These are phyloP conservation scores for Osmozyma mogii DNA, from an alignment of 805 yeast genomes.

Conservation along the genomic window DNA sequence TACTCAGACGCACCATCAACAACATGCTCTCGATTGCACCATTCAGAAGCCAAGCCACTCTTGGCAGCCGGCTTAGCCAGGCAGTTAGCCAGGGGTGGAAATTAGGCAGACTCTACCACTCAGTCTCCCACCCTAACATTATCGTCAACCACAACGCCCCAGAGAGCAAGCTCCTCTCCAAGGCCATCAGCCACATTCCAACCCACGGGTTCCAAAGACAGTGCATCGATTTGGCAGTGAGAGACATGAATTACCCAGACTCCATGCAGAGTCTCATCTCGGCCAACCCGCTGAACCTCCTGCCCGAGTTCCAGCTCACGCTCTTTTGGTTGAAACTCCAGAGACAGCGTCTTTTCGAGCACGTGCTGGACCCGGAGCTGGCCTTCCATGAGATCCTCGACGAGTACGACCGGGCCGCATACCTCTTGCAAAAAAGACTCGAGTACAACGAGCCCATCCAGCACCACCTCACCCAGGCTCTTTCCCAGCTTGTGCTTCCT, in stretches of 20 bases:
- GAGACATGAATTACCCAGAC: constrained; percentile 46
- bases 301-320: constrained; percentile 51
- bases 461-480: constrained; percentile 38
- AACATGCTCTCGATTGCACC: no score
- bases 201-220: constrained; percentile 40
- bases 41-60: no score
- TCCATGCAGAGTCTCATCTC: constrained; percentile 36
- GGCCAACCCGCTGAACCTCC: constrained; percentile 28
- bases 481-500: constrained; percentile 61
- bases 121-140: constrained; percentile 27
- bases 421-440: constrained; percentile 43
- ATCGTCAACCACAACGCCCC: constrained; percentile 24
- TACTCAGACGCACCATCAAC: no score
- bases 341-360: constrained; percentile 29
- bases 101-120: constrained; percentile 30
- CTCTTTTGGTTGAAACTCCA: constrained; percentile 40
- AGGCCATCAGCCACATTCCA: constrained; percentile 39
- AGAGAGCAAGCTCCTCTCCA: constrained; percentile 34
- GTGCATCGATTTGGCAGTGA: constrained; percentile 43
- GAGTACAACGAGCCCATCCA: constrained; percentile 42
- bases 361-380: constrained; percentile 15
- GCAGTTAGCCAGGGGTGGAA: no score
- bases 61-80: no score
- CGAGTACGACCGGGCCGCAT: constrained; percentile 37
- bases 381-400: constrained; percentile 20